phyloP scores from a whole-genome alignment of 768 basidiomycete genomes.

The Hortiboletus flavorubellus region DNA sequence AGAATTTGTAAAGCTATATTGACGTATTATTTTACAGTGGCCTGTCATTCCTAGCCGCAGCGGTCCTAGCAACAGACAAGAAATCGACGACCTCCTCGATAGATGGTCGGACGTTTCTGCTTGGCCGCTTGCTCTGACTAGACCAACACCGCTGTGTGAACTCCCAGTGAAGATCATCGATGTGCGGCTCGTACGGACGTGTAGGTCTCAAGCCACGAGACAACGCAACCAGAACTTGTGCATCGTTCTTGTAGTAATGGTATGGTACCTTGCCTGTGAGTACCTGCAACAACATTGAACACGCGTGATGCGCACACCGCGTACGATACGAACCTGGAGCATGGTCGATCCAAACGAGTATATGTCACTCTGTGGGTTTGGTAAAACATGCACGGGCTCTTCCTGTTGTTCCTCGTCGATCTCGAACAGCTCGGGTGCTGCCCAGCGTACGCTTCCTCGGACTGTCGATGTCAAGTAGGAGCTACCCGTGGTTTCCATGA shows the following conservation, averaged over 20 bases:
- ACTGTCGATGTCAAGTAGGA: constrained; percentile 32
- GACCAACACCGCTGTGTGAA: constrained; percentile 28
- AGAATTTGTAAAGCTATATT: neutral
- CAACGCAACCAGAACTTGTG: constrained; percentile 22
- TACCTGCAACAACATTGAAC: constrained; percentile 20
- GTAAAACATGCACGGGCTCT: constrained; percentile 10
- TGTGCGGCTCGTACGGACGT: neutral
- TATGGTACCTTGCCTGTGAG: constrained; percentile 24
- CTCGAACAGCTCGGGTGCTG: constrained; percentile 40
- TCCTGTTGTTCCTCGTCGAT: constrained; percentile 25
- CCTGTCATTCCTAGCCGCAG: neutral
- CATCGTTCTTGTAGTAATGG: constrained; percentile 21
- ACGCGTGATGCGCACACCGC: neutral
- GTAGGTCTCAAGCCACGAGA: constrained; percentile 12
- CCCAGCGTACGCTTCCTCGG: constrained; percentile 47
- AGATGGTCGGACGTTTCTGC: constrained; percentile 7
- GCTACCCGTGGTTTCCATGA: constrained; percentile 21
- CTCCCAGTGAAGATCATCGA: constrained; percentile 9
- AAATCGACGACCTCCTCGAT: constrained; percentile 20
- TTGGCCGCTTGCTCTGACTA: constrained; percentile 13
- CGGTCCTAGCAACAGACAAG: constrained; percentile 3
- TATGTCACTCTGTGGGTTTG: constrained; percentile 35
- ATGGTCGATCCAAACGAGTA: constrained; percentile 40
- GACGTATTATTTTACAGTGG: neutral
- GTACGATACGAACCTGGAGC: constrained; percentile 20